phyloP scores from a whole-genome alignment of 805 yeast genomes.

The Vanderwaltozyma polyspora region DNA sequence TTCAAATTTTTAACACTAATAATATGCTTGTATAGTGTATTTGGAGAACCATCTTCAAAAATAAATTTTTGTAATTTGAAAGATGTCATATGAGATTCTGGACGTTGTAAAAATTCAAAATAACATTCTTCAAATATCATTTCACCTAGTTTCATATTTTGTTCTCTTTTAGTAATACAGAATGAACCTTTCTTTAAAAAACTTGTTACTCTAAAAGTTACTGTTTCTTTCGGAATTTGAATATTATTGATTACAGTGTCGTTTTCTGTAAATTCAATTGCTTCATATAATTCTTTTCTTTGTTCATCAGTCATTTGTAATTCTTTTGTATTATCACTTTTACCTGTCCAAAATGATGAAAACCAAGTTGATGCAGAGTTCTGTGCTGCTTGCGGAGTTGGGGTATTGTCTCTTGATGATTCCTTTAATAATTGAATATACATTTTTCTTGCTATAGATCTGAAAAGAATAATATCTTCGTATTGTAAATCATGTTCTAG shows the following conservation, averaged over 20 bases:
- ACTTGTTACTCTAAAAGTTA: conserved; percentile 56
- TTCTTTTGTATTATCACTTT: conserved; percentile 24
- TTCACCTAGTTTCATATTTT: conserved; percentile 48
- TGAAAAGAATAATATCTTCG: conserved; percentile 76
- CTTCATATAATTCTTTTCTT: conserved; percentile 77
- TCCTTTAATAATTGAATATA: conserved; percentile 42
- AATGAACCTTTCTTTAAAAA: conserved; percentile 69
- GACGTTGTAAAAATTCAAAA: conserved; percentile 61
- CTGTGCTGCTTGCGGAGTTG: conserved; percentile 1
- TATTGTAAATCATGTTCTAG: conserved; percentile 52
- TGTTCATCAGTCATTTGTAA: conserved; percentile 73
- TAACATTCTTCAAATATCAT: conserved; percentile 74
- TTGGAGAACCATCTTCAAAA: conserved; percentile 77
- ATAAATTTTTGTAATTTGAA: conserved; percentile 71
- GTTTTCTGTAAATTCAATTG: conserved; percentile 80
- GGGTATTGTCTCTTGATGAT: conserved; percentile 6
- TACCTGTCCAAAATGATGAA: conserved; percentile 55
- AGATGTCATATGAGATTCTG: conserved; percentile 62
- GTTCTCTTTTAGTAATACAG: conserved; percentile 34
- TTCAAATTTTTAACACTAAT: conserved; percentile 67
- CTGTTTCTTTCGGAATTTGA: conserved; percentile 63
- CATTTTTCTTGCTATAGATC: conserved; percentile 66
- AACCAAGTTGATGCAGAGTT: conserved; percentile 36
- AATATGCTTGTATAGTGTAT: conserved; percentile 73
- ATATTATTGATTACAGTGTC: conserved; percentile 33